Base-by-base conservation (phyloP, 1,284 basidiomycete genomes). In the Cryptococcus sp. region DNA sequence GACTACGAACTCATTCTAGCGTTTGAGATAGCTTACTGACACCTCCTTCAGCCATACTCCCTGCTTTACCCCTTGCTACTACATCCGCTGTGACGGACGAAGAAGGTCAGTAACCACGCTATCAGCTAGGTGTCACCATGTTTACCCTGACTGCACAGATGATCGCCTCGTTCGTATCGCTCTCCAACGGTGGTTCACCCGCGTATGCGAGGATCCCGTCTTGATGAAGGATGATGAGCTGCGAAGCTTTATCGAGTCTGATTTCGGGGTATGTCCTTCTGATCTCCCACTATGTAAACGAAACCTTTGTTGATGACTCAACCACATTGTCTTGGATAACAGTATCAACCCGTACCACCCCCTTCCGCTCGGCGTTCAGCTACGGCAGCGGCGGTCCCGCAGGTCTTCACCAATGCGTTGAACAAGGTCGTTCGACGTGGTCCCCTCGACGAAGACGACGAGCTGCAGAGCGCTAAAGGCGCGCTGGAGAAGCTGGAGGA, bases 81-180 rank as follows among this genome's bases (percentile, higher is more conserved):
- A 96, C 93, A 0, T 94, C 92, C 2, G 93, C 93, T 1, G 88
- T 91, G 22, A 93, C 91, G 16, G 93, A 96, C 73, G 93, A 96
- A 79, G 94, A 97, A 78, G 91, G 80, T 81, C 45, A 20, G 75
- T 61, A 22, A 17, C 42, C 20, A 22, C 27, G 25, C 23, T 45
- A 41, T 45, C 2, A 4, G n/a, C 42, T 22, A 2, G 4, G 7
- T 45, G 13, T n/a, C 6, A 45, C 42, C 42, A 8, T 22, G 13
- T 25, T 15, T 27, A 31, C 38, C 27, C 25, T n/a, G 41, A 22
- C 27, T 39, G 13, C 15, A 1, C 50, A 82, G 83, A 97, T 76
- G 93, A 97, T 76, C 84, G 94, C 38, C 83, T 97, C 1, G 91
- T 97, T 42, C 88, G 88, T 72, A 89, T 93, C 62, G 91, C 93